Percentiles rank a stretch among this genome's conserved stretches.
Evolutionary conservation across 192 early-diverging fungal species (phyloP).

Genomic region (Geranomyces michiganensis): DNA sequence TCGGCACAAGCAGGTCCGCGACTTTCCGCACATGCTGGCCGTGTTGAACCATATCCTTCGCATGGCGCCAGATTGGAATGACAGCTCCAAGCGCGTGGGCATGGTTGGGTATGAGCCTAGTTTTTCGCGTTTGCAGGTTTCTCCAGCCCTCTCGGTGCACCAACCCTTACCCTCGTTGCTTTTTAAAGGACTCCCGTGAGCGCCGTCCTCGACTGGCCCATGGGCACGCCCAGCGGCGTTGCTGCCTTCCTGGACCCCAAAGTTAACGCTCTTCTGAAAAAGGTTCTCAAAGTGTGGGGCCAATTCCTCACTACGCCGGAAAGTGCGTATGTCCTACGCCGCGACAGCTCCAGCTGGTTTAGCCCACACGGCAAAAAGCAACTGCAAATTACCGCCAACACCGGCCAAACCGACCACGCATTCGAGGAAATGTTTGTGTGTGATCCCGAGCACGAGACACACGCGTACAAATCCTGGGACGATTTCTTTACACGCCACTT

Average conservation of each 20-base stretch:
- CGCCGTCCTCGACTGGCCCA: slow-evolving; percentile 30
- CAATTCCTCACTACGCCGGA: slow-evolving; percentile 11
- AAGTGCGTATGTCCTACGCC: background rate
- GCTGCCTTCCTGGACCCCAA: slow-evolving; percentile 30
- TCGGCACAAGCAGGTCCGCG: slow-evolving; percentile 22
- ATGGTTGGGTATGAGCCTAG: slow-evolving; percentile 11
- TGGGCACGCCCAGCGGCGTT: slow-evolving; percentile 24
- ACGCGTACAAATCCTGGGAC: slow-evolving; percentile 31
- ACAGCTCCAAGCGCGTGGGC: slow-evolving; percentile 14
- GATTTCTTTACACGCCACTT: slow-evolving; percentile 29
- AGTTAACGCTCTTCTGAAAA: slow-evolving; percentile 28
- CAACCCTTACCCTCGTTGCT: too few species aligned
- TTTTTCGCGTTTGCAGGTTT: too few species aligned
- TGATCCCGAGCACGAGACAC: background rate
- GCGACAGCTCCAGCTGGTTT: slow-evolving; percentile 21
- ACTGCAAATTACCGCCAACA: slow-evolving; percentile 22
- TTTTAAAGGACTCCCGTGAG: background rate
- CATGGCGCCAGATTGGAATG: slow-evolving; percentile 28
- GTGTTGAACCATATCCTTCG: slow-evolving; percentile 33
- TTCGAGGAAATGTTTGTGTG: slow-evolving; percentile 30
- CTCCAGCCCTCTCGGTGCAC: too few species aligned
- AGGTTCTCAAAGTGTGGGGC: slow-evolving; percentile 27
- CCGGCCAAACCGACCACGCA: slow-evolving; percentile 1
- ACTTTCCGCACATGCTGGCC: slow-evolving; percentile 22
- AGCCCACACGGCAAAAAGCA: slow-evolving; percentile 17